These are phyloP conservation scores for Podaxis pistillaris DNA, from an alignment of 768 basidiomycete species.

Conservation along the genomic window DNA sequence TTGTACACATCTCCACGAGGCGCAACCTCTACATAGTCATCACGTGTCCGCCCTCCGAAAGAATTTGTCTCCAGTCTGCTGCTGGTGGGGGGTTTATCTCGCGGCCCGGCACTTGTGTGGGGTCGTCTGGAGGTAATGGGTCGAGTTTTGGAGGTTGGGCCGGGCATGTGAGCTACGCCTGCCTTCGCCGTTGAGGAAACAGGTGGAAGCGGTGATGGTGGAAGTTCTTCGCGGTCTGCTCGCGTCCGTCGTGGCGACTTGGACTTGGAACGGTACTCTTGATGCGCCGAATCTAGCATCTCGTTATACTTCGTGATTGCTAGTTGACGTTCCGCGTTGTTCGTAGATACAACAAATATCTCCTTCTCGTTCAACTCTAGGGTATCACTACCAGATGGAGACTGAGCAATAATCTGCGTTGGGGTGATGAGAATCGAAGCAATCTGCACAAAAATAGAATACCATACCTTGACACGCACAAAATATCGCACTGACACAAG, in stretches of 20 bases:
- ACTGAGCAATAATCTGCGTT: slow-evolving; percentile 45
- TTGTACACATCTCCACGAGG: slow-evolving; percentile 12
- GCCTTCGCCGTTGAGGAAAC: neutral
- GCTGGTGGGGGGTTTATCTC: slow-evolving; percentile 46
- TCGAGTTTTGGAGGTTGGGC: slow-evolving; percentile 12
- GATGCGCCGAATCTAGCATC: slow-evolving; percentile 23
- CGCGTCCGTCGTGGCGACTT: slow-evolving; percentile 53
- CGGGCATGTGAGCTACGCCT: neutral
- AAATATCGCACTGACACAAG: slow-evolving; percentile 69
- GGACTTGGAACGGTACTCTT: slow-evolving; percentile 45
- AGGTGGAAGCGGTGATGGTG: slow-evolving; percentile 39
- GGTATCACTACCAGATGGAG: slow-evolving; percentile 60
- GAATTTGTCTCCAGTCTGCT: slow-evolving; percentile 14
- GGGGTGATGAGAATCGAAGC: neutral
- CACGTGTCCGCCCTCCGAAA: slow-evolving; percentile 7
- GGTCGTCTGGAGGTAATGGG: slow-evolving; percentile 44
- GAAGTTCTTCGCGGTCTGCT: slow-evolving; percentile 28
- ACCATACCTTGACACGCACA: slow-evolving; percentile 60
- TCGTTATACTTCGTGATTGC: slow-evolving; percentile 63
- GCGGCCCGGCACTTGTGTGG: slow-evolving; percentile 73
- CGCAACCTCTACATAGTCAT: slow-evolving; percentile 1
- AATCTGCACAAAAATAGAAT: neutral
- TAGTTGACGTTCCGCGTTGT: slow-evolving; percentile 63
- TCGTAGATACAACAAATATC: slow-evolving; percentile 65
- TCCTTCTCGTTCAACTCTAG: slow-evolving; percentile 71